phyloP scores from a whole-genome alignment of 192 early-diverging fungal species.

The Backusella circina region DNA sequence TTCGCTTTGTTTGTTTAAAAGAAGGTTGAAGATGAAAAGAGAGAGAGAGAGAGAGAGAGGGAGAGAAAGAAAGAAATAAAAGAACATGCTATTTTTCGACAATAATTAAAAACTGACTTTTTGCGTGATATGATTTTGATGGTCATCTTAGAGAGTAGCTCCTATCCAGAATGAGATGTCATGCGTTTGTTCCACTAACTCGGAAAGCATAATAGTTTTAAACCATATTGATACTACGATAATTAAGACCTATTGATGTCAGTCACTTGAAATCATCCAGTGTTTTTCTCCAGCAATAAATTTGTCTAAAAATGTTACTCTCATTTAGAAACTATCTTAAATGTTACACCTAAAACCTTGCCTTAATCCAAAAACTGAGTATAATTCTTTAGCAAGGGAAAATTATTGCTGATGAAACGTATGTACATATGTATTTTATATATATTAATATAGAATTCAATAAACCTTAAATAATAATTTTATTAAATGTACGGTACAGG shows the following conservation, averaged over 20 bases:
- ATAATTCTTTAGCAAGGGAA: background rate
- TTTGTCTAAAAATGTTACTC: background rate
- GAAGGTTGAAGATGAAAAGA: background rate
- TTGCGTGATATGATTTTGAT: background rate
- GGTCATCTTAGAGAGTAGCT: background rate
- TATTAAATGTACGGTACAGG: background rate
- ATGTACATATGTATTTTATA: background rate
- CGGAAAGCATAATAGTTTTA: background rate
- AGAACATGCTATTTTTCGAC: background rate
- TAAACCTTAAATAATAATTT: constrained; percentile 7
- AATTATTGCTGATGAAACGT: background rate
- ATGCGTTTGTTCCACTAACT: background rate
- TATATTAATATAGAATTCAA: background rate
- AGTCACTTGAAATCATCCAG: background rate
- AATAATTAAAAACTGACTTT: background rate
- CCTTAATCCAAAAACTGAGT: background rate
- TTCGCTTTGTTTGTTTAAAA: background rate
- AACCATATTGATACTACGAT: background rate
- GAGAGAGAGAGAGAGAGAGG: background rate
- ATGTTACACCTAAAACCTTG: background rate
- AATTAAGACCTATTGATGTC: background rate
- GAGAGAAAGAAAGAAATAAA: background rate
- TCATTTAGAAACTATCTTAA: background rate
- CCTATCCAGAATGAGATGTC: background rate
- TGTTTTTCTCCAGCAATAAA: background rate